phyloP scores from a whole-genome alignment of 1,139 yeast species.

The Saccharomyces pastorianus region DNA sequence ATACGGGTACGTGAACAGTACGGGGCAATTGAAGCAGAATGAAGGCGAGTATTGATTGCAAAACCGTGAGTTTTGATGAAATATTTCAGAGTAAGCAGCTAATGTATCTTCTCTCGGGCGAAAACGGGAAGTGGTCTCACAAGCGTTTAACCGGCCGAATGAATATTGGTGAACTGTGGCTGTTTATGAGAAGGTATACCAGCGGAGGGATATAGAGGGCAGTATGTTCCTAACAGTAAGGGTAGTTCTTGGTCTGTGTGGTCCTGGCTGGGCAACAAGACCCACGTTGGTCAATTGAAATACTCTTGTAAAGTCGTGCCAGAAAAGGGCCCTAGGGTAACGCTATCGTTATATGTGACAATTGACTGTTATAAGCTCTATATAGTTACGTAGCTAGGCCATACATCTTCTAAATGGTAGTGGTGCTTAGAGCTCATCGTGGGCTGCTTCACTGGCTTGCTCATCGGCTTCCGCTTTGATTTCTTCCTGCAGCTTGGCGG shows the following conservation, averaged over 20 bases:
- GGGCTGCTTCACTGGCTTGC: neutral
- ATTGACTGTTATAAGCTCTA: neutral
- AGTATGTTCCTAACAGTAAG: neutral
- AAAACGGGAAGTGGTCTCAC: slow-evolving; percentile 1
- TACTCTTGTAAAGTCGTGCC: neutral
- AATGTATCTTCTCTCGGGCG: neutral
- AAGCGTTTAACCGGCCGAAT: neutral
- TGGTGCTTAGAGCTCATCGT: neutral
- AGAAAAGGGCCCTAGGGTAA: neutral
- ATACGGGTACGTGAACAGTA: neutral
- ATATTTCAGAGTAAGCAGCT: neutral
- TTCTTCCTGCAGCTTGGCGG: neutral
- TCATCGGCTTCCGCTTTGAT: neutral
- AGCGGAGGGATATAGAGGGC: neutral
- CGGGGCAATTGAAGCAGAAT: neutral
- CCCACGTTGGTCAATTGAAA: neutral
- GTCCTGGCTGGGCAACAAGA: neutral
- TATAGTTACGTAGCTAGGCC: neutral
- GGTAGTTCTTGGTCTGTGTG: neutral
- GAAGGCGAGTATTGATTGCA: neutral
- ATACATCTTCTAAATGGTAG: neutral
- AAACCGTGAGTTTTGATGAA: neutral
- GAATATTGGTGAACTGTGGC: neutral
- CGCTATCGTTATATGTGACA: neutral
- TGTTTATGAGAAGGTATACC: neutral